Conservation (phyloP, 208 protist genomes). For the Leishmania tarentolae region DNA sequence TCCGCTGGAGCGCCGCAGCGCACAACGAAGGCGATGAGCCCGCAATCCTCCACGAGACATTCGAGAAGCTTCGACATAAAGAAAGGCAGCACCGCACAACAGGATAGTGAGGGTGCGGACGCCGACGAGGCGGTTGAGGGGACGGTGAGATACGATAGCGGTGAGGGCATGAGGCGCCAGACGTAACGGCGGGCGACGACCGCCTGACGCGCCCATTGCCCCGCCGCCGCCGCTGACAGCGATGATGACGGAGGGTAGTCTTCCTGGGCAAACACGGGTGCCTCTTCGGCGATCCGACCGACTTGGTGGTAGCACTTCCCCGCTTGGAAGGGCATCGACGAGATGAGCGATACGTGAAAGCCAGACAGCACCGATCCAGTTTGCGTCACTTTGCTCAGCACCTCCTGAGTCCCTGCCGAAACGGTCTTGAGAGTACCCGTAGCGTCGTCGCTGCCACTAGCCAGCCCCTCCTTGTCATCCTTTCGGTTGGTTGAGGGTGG, state of each 20-base stretch:
- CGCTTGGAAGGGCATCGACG: constrained; percentile 47
- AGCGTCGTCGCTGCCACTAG: not conserved
- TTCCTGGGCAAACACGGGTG: constrained; percentile 6
- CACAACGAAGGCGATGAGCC: constrained; percentile 31
- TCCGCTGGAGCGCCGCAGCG: constrained; percentile 20
- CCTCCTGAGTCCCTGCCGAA: constrained; percentile 8
- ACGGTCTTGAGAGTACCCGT: not conserved
- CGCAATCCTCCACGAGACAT: constrained; percentile 38
- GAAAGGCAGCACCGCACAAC: constrained; percentile 37
- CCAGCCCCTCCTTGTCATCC: not conserved
- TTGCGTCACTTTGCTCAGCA: not conserved
- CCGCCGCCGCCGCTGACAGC: not conserved
- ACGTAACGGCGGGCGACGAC: constrained; percentile 25
- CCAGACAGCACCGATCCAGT: constrained; percentile 3
- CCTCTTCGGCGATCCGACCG: constrained; percentile 35
- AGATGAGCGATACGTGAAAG: constrained; percentile 40
- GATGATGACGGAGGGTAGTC: not conserved
- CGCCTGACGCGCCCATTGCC: not conserved
- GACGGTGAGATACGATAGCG: too few relatives aligned
- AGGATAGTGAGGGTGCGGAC: not conserved
- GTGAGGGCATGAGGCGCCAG: constrained; percentile 35
- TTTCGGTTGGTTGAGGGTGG: not conserved
- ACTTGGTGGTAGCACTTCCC: constrained; percentile 26
- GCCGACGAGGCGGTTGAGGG: not conserved
- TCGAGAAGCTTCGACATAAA: constrained; percentile 41